These are phyloP conservation scores for Physcomitrium patens DNA, from an alignment of 225 moss, liverwort and hornwort genomes.

Conservation along the genomic window DNA sequence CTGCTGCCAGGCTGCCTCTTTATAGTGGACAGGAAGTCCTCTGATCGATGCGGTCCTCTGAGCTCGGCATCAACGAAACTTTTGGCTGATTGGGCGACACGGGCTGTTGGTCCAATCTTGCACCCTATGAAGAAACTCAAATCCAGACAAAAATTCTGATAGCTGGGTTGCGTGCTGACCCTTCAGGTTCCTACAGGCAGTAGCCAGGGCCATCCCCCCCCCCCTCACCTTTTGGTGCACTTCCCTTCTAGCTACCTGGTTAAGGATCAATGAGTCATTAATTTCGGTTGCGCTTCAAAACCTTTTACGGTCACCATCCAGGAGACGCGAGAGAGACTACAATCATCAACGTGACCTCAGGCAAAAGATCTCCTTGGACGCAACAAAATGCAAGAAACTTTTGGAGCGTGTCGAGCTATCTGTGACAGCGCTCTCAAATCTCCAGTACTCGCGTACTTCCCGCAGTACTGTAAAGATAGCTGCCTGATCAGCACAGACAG, in stretches of 20 bases:
- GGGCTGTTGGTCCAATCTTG: too few species aligned
- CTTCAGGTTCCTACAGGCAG: too few species aligned
- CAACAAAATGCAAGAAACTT: conserved; percentile 29
- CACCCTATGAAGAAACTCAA: too few species aligned
- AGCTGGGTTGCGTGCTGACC: too few species aligned
- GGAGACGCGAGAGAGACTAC: conserved; percentile 10
- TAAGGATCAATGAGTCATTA: not conserved
- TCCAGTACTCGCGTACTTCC: conserved; percentile 5
- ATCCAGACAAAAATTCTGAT: too few species aligned
- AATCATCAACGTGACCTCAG: conserved; percentile 32
- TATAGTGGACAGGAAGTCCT: too few species aligned
- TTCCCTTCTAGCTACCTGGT: not conserved
- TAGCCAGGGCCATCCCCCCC: too few species aligned
- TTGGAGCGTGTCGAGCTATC: conserved; percentile 37
- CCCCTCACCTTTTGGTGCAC: too few species aligned
- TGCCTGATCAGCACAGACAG: conserved; percentile 9
- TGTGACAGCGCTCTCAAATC: conserved; percentile 36
- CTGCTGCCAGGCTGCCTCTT: too few species aligned
- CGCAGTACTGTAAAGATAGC: conserved; percentile 10
- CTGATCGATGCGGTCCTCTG: not conserved
- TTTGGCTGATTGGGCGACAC: too few species aligned
- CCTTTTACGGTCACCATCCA: not conserved
- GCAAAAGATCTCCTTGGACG: conserved; percentile 34
- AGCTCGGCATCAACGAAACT: not conserved
- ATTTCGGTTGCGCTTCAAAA: too few species aligned